Base-by-base conservation (phyloP, 257 asterid genomes). In the Ophiorrhiza pumila region DNA sequence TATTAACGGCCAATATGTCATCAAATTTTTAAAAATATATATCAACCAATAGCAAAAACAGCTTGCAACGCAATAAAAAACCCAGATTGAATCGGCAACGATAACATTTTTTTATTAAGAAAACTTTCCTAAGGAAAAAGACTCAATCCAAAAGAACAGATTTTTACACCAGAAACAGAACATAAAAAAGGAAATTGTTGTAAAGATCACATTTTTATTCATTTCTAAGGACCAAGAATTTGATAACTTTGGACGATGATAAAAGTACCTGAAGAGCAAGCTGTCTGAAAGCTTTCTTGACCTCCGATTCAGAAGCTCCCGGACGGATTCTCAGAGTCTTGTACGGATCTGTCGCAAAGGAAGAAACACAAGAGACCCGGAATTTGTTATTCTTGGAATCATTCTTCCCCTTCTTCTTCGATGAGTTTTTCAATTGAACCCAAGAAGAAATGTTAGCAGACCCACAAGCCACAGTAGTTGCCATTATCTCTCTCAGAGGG, bases 301-400 rank as follows among this genome's bases (percentile, higher is more conserved):
- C 97, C 83, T 93, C 97, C 39, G 96, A 83, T 85, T 93, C 96
- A 71, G 98, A 89, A 0, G 98, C 98, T 35, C 85, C 90, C 0
- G 78, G 93, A 3, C 69, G 79, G 74, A 93, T 87, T 80, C 86
- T 79, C n/a, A 93, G 90, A 23, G 97, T 93, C 71, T 78, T 83
- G 69, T 91, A 93, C 11, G 97, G 91, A 91, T 93, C 98, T 3
- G 74, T 42, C 4, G 76, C 78, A 61, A 86, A 39, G 5, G 94
- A 85, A 70, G 76, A 83, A 68, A 81, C 83, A 56, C 95, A 87
- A 0, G 85, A 86, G 45, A 91, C 91, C 83, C 75, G 78, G 55
- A 80, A 79, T 57, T 83, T 82, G 60, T 71, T 56, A 4, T 71
- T 80, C 29, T 72, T 73, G 9, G 20, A 73, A 12, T 60, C 72